Evolutionary conservation across 768 basidiomycete species (phyloP).

Genomic region (Floccularia luteovirens): DNA sequence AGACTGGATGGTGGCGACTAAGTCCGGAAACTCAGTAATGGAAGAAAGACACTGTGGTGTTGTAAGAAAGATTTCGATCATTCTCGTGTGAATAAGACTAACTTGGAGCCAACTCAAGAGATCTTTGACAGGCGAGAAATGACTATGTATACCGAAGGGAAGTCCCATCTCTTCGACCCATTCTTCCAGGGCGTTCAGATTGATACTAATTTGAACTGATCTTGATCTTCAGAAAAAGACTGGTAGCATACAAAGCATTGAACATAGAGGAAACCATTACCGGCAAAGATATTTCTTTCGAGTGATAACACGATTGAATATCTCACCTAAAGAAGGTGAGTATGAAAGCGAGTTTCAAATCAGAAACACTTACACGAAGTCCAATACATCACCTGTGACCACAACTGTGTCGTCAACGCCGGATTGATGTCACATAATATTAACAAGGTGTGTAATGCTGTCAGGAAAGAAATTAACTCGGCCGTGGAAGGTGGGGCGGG

Average conservation of each 20-base stretch:
- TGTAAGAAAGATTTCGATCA: not conserved
- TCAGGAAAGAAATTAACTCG: conserved; percentile 73
- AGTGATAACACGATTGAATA: conserved; percentile 80
- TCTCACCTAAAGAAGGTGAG: conserved; percentile 46
- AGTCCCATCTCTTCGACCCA: conserved; percentile 83
- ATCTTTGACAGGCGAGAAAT: conserved; percentile 81
- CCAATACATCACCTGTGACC: conserved; percentile 99
- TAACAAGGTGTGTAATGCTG: conserved; percentile 78
- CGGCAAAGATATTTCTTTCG: conserved; percentile 94
- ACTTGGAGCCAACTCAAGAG: conserved; percentile 85
- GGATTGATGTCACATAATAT: conserved; percentile 88
- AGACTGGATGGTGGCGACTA: conserved; percentile 85
- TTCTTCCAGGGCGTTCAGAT: conserved; percentile 79
- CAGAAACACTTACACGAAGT: conserved; percentile 63
- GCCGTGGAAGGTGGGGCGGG: conserved; percentile 33
- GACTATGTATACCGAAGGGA: conserved; percentile 69
- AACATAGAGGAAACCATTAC: conserved; percentile 21
- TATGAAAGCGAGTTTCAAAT: not conserved
- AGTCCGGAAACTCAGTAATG: conserved; percentile 77
- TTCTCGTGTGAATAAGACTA: conserved; percentile 8
- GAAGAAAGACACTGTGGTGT: conserved; percentile 68
- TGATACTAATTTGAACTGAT: conserved; percentile 86
- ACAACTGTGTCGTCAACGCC: conserved; percentile 78
- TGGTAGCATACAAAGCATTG: not conserved
- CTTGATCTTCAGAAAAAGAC: conserved; percentile 48